Evolutionary conservation across 1,139 yeast genomes (phyloP).

Genomic region (Yamadazyma jaroonii): DNA sequence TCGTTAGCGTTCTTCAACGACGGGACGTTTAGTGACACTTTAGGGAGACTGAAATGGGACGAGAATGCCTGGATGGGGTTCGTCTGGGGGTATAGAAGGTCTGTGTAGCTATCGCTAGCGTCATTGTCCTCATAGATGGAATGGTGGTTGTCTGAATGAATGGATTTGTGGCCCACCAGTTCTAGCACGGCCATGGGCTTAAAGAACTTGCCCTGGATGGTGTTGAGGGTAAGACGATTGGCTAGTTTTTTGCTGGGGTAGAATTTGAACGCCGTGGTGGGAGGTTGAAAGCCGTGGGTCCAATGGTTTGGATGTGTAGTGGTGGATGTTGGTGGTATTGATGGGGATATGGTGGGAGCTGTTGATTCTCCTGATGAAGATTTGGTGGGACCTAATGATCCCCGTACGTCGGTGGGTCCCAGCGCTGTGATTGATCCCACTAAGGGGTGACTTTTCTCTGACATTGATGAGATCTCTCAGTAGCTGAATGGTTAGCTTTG

Average conservation of each 20-base stretch:
- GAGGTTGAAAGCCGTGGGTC: constrained; percentile 29
- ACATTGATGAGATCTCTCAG: no score
- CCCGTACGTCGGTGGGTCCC: no score
- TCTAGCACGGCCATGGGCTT: constrained; percentile 26
- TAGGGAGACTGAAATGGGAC: constrained; percentile 31
- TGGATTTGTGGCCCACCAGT: constrained; percentile 18
- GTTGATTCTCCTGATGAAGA: no score
- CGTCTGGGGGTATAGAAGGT: constrained; percentile 12
- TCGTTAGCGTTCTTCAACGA: constrained; percentile 11
- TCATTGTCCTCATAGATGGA: constrained; percentile 5
- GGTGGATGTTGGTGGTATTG: constrained; percentile 1
- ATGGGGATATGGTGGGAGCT: no score
- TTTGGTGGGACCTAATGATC: no score
- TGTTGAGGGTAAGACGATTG: constrained; percentile 18
- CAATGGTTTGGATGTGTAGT: no score
- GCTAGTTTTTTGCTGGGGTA: constrained; percentile 13
- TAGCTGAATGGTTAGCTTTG: no score
- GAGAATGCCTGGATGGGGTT: constrained; percentile 24
- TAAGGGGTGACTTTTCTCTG: no score
- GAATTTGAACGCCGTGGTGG: constrained; percentile 28
- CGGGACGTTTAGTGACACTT: constrained; percentile 25
- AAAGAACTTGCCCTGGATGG: constrained; percentile 21
- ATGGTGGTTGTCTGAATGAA: neutral
- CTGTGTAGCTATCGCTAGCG: constrained; percentile 3
- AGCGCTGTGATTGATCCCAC: no score